Conservation (phyloP, 495 filamentous ascomycete genomes). For the Penicillium canescens region DNA sequence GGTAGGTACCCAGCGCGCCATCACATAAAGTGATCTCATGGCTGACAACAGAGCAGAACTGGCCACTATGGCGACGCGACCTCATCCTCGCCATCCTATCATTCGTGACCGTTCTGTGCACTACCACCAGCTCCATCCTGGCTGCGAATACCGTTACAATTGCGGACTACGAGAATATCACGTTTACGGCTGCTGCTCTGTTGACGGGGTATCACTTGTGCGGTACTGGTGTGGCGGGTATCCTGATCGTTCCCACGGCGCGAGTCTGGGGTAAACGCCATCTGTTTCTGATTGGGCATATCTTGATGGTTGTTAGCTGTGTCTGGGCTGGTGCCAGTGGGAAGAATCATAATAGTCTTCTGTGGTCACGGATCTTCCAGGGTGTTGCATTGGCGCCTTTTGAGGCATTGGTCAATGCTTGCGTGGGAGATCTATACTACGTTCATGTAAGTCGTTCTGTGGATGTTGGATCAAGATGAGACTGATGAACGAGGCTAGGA, state of each 20-base stretch:
- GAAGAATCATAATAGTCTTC: slow-evolving; percentile 63
- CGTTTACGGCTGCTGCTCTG: slow-evolving; percentile 72
- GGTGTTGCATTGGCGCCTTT: slow-evolving; percentile 76
- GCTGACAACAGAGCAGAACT: slow-evolving; percentile 61
- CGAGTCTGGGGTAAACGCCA: slow-evolving; percentile 92
- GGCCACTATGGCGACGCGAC: slow-evolving; percentile 87
- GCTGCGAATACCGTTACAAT: slow-evolving; percentile 83
- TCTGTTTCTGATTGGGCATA: slow-evolving; percentile 75
- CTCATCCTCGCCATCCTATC: slow-evolving; percentile 76
- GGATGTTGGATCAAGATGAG: not conserved
- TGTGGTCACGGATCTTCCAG: slow-evolving; percentile 77
- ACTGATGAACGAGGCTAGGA: slow-evolving; percentile 46
- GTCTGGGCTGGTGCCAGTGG: slow-evolving; percentile 77
- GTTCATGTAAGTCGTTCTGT: slow-evolving; percentile 60
- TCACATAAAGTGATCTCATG: not conserved
- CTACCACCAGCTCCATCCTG: slow-evolving; percentile 77
- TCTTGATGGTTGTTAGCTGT: slow-evolving; percentile 69
- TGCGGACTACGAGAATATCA: slow-evolving; percentile 54
- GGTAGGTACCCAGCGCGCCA: slow-evolving; percentile 34
- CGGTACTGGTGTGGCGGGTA: slow-evolving; percentile 76
- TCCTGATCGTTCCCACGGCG: slow-evolving; percentile 84
- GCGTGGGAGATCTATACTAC: slow-evolving; percentile 74
- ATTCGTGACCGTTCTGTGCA: slow-evolving; percentile 75
- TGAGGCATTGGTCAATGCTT: slow-evolving; percentile 74
- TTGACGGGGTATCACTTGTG: slow-evolving; percentile 87